phyloP scores from a whole-genome alignment of 2,329 filamentous ascomycete genomes.

The Pseudogymnoascus sp. region DNA sequence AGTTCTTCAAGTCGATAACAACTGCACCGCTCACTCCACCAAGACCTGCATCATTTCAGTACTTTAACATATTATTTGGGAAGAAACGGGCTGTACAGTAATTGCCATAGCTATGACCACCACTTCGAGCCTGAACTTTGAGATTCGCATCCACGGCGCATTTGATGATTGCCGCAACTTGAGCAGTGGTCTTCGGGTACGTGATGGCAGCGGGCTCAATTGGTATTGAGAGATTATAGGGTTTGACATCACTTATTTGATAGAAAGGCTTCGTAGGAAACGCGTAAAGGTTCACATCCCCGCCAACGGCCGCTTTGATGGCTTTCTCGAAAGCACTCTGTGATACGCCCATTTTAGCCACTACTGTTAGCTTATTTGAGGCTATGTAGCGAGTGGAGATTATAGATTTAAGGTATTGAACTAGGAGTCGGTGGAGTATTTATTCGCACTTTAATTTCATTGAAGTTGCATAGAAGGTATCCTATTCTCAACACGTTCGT shows the following conservation, averaged over 20 bases:
- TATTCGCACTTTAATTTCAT: background rate
- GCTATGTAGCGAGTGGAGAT: background rate
- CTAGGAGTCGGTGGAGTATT: background rate
- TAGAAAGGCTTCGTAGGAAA: constrained; percentile 19
- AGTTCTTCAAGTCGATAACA: constrained; percentile 46
- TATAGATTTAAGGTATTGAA: background rate
- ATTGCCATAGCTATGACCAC: constrained; percentile 48
- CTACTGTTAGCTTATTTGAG: background rate
- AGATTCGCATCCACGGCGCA: constrained; percentile 37
- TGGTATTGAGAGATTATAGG: constrained; percentile 20
- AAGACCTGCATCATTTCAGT: constrained; percentile 28
- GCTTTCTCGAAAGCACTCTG: background rate
- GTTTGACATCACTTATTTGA: constrained; percentile 16
- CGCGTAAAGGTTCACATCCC: constrained; percentile 17
- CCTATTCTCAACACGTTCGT: background rate
- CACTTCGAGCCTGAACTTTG: constrained; percentile 44
- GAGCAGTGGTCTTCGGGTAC: constrained; percentile 25
- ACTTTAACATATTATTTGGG: background rate
- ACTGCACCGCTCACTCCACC: constrained; percentile 45
- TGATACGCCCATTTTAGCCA: background rate
- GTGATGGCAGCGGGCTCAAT: constrained; percentile 21
- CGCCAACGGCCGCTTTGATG: constrained; percentile 13
- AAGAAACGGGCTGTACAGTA: constrained; percentile 26
- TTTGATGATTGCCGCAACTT: constrained; percentile 37
- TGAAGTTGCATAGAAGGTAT: background rate